phyloP scores from a whole-genome alignment of 352 stramenopile species.

The Phytopythium helicoides region DNA sequence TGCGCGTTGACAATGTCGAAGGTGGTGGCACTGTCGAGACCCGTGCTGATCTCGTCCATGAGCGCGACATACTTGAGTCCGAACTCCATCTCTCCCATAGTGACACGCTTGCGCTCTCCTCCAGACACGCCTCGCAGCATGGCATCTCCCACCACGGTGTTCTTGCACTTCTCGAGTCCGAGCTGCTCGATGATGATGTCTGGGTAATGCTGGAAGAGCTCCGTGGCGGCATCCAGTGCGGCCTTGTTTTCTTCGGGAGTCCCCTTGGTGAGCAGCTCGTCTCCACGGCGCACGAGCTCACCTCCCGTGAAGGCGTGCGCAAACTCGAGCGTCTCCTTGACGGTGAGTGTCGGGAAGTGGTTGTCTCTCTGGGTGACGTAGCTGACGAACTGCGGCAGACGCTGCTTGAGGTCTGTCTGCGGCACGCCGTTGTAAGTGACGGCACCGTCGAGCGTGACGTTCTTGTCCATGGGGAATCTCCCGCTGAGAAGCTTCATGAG shows the following conservation, averaged over 20 bases:
- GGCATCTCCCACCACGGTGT: slow-evolving; percentile 55
- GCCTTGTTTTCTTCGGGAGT: slow-evolving; percentile 20
- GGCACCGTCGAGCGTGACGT: slow-evolving; percentile 11
- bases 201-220: slow-evolving; percentile 18
- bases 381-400: slow-evolving; percentile 19
- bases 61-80: slow-evolving; percentile 68
- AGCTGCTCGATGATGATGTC: slow-evolving; percentile 42
- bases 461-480: slow-evolving; percentile 16
- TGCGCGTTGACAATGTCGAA: slow-evolving; percentile 42
- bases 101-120: slow-evolving; percentile 87
- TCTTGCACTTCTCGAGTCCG: slow-evolving; percentile 37
- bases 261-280: slow-evolving; percentile 21
- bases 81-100: slow-evolving; percentile 82
- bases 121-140: slow-evolving; percentile 69
- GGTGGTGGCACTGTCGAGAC: slow-evolving; percentile 52
- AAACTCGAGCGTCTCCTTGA: slow-evolving; percentile 51
- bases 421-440: slow-evolving; percentile 24
- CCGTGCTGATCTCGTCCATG: slow-evolving; percentile 85
- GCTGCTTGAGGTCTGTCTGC: neutral
- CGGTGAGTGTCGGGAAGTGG: slow-evolving; percentile 41
- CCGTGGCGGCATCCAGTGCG: slow-evolving; percentile 3
- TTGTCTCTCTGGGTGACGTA: slow-evolving; percentile 52
- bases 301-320: slow-evolving; percentile 26
- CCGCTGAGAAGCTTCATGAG: slow-evolving; percentile 27
- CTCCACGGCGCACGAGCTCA: slow-evolving; percentile 4